Evolutionary conservation across 495 filamentous ascomycete species (phyloP).

Genomic region (Talaromyces liani): DNA sequence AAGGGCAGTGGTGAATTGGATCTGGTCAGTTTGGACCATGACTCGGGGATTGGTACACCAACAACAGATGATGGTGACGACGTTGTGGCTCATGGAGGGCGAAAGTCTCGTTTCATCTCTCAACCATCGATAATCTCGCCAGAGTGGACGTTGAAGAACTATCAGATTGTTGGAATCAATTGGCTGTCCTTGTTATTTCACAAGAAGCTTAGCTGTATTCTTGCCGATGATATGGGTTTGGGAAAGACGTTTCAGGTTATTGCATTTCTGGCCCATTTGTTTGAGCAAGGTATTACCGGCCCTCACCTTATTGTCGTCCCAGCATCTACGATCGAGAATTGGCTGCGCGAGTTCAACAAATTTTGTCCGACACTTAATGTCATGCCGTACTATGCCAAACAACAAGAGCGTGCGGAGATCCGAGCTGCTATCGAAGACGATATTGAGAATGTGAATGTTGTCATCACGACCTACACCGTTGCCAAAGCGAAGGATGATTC

Average conservation of each 20-base stretch:
- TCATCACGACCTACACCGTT: constrained; percentile 85
- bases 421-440: constrained; percentile 57
- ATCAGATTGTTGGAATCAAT: constrained; percentile 90
- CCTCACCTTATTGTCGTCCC: constrained; percentile 88
- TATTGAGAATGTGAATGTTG: constrained; percentile 63
- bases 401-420: constrained; percentile 55
- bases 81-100: constrained; percentile 25
- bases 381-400: constrained; percentile 71
- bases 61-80: constrained; percentile 51
- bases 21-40: constrained; percentile 56
- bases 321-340: constrained; percentile 88
- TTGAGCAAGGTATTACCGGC: constrained; percentile 57
- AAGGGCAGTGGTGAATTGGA: constrained; percentile 56
- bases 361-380: constrained; percentile 75
- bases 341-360: constrained; percentile 80
- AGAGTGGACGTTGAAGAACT: constrained; percentile 72
- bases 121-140: constrained; percentile 70
- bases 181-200: constrained; percentile 81
- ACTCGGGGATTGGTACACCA: constrained; percentile 72
- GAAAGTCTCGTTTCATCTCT: constrained; percentile 46
- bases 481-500: constrained; percentile 58
- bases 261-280: constrained; percentile 77
- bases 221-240: constrained; percentile 97
- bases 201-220: constrained; percentile 71
- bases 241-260: constrained; percentile 98